Percentiles rank a stretch among this genome's conserved stretches.
These are phyloP conservation scores for Schizochytrium sp. DNA, from an alignment of 108 stramenopile genomes.

Conservation along the genomic window DNA sequence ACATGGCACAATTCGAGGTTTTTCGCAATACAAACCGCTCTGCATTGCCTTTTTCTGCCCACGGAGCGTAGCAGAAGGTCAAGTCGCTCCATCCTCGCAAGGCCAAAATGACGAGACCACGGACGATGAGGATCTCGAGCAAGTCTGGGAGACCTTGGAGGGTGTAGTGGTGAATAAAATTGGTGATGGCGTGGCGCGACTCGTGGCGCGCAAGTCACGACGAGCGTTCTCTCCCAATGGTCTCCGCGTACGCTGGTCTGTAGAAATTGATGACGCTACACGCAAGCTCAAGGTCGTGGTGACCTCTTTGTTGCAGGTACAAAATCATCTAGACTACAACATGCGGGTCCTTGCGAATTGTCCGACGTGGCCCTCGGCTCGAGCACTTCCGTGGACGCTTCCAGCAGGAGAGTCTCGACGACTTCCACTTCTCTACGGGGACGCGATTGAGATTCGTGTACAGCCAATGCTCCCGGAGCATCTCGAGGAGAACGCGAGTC, in stretches of 20 bases:
- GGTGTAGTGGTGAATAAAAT: not conserved
- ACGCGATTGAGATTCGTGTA: not conserved
- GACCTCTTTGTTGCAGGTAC: not conserved
- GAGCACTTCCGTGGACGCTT: not conserved
- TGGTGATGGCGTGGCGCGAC: not conserved
- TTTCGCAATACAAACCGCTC: not conserved
- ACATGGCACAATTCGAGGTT: not conserved
- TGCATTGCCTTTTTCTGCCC: not conserved
- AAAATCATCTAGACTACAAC: not conserved
- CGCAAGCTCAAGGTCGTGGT: constrained; percentile 1
- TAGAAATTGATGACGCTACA: not conserved
- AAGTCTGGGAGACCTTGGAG: not conserved
- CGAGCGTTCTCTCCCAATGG: not conserved
- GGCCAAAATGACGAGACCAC: no score
- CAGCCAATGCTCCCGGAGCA: constrained; percentile 1
- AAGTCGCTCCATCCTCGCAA: no score
- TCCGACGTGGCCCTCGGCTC: not conserved
- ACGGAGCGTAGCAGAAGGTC: not conserved
- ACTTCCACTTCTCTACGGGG: not conserved
- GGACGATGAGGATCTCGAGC: not conserved
- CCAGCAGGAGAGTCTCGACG: not conserved
- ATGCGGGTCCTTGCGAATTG: not conserved
- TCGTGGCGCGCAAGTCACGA: not conserved
- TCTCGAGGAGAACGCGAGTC: constrained; percentile 1
- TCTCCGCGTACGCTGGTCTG: not conserved